A percentile compares a stretch with the other conserved stretches of the same genome.
Conservation (phyloP, 2,329 filamentous ascomycete species). For the Dothideomycetes sp. region DNA sequence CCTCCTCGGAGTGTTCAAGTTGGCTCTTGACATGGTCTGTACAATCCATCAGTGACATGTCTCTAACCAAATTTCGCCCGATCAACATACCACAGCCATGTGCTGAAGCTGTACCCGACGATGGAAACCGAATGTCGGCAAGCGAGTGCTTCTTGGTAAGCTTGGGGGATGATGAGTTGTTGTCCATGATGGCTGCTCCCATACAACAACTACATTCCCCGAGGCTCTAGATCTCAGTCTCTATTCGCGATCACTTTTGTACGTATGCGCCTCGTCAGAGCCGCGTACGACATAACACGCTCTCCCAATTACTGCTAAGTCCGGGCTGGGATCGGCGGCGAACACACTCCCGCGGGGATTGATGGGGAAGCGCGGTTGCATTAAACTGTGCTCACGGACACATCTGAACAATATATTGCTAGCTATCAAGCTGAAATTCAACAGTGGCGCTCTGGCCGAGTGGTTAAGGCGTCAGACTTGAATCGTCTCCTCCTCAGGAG, state of each 20-base stretch:
- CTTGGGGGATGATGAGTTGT: constrained; percentile 29
- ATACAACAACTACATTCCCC: constrained; percentile 5
- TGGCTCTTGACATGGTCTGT: constrained; percentile 65
- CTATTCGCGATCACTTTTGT: no score
- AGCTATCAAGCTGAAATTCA: not conserved
- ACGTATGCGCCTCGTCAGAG: not conserved
- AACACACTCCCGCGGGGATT: no score
- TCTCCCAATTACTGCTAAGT: no score
- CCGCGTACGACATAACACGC: constrained; percentile 1
- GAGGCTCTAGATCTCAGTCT: no score
- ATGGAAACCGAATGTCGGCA: constrained; percentile 14
- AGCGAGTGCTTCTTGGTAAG: constrained; percentile 27
- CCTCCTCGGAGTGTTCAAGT: constrained; percentile 58
- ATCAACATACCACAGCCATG: constrained; percentile 35
- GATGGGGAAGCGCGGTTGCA: no score
- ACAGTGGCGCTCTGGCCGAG: constrained; percentile 17
- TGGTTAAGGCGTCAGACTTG: constrained; percentile 20
- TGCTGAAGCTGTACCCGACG: constrained; percentile 6
- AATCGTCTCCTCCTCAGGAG: constrained; percentile 9
- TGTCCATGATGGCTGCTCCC: not conserved
- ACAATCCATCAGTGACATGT: constrained; percentile 45
- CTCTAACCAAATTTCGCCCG: constrained; percentile 44
- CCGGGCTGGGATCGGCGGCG: no score
- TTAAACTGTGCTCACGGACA: no score
- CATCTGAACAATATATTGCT: not conserved